These are phyloP conservation scores for Annulohypoxylon maeteangense DNA, from an alignment of 495 filamentous ascomycete genomes.

Conservation along the genomic window DNA sequence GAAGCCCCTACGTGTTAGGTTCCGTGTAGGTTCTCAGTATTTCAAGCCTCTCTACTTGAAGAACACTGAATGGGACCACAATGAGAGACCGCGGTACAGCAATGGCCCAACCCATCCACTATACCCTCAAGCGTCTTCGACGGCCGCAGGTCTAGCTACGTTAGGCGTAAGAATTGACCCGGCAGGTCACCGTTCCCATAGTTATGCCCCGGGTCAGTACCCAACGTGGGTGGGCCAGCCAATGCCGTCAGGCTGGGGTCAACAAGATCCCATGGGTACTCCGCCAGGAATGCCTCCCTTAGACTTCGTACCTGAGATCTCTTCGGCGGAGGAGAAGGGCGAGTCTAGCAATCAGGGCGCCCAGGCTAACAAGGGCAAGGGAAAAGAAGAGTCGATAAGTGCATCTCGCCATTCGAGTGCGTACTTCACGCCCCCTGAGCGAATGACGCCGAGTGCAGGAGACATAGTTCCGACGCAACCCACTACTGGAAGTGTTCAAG, in stretches of 20 bases:
- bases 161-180: not conserved
- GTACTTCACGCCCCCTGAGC: slow-evolving; percentile 2
- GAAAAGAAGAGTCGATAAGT: not conserved
- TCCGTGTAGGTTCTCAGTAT: not conserved
- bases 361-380: too few species aligned
- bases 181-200: not conserved
- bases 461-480: not conserved
- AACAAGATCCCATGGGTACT: too few species aligned
- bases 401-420: not conserved
- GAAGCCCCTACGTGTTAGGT: not conserved
- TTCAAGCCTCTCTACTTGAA: not conserved
- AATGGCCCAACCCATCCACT: not conserved
- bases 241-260: not conserved
- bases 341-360: too few species aligned
- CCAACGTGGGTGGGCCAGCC: not conserved
- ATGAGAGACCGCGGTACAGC: not conserved
- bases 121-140: not conserved
- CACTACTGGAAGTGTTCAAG: not conserved
- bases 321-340: too few species aligned
- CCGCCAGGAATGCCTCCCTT: too few species aligned
- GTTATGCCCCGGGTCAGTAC: not conserved
- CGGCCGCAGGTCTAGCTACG: not conserved
- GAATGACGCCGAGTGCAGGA: not conserved
- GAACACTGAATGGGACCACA: not conserved
- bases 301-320: too few species aligned